Percentiles rank a stretch among this genome's conserved stretches.
phyloP scores from a whole-genome alignment of 2,329 filamentous ascomycete genomes.

The Fusarium zealandicum region DNA sequence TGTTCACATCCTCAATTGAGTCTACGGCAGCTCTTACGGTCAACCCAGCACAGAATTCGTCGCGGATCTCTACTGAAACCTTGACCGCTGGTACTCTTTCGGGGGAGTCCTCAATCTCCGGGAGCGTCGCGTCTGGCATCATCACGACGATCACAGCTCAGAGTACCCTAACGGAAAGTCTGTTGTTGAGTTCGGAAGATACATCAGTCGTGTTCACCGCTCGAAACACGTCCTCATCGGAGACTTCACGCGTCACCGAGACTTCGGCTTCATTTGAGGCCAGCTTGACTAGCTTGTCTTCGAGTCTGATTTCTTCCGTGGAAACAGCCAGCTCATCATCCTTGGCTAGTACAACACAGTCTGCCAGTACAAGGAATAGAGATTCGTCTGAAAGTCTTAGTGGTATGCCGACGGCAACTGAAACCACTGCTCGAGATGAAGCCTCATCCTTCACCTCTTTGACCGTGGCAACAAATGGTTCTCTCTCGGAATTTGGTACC shows the following conservation, averaged over 20 bases:
- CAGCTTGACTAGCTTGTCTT: conserved; percentile 4
- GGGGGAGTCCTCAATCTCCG: not conserved
- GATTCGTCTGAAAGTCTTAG: not conserved
- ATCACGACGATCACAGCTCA: not conserved
- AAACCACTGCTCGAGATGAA: not conserved
- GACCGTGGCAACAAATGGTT: not conserved
- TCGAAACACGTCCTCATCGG: not conserved
- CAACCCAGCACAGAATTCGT: conserved; percentile 9
- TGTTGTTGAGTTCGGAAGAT: not conserved
- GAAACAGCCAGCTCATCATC: not conserved
- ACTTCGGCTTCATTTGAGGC: not conserved
- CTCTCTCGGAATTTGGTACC: conserved; percentile 1
- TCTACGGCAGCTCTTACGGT: conserved; percentile 2
- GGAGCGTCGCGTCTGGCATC: not conserved
- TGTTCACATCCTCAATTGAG: conserved; percentile 4
- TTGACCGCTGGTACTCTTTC: conserved; percentile 1
- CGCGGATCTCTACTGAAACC: not conserved
- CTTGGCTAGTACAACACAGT: not conserved
- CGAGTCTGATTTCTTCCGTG: not conserved
- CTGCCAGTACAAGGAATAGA: not conserved
- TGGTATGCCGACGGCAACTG: not conserved
- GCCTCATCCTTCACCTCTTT: not conserved
- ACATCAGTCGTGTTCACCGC: not conserved
- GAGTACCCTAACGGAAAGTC: not conserved
- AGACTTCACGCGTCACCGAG: conserved; percentile 5